Percentiles rank a stretch among this genome's conserved stretches.
These are phyloP conservation scores for Neurospora africana DNA, from an alignment of 495 filamentous ascomycete species.

Conservation along the genomic window DNA sequence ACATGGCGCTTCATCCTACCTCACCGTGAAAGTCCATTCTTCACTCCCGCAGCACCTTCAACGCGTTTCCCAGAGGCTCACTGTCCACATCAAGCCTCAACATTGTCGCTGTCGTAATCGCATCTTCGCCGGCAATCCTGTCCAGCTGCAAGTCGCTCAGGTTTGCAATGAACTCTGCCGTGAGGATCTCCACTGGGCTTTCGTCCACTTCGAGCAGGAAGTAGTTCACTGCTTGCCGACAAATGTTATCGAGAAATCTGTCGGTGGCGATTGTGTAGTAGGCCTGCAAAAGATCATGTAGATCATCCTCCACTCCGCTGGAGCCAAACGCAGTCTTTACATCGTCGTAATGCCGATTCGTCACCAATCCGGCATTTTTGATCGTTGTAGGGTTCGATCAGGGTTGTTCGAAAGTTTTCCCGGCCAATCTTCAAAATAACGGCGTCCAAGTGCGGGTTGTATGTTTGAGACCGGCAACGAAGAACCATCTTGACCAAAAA, in stretches of 20 bases:
- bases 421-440: constrained; percentile 31
- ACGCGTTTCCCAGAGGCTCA: constrained; percentile 14
- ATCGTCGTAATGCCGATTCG: background rate
- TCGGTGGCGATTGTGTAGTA: constrained; percentile 53
- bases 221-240: constrained; percentile 24
- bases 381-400: background rate
- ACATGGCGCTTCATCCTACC: background rate
- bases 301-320: constrained; percentile 33
- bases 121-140: constrained; percentile 28
- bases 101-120: constrained; percentile 10
- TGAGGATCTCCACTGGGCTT: constrained; percentile 23
- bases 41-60: constrained; percentile 11
- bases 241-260: constrained; percentile 47
- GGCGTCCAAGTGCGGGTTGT: constrained; percentile 45
- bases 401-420: constrained; percentile 6
- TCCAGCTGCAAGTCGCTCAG: constrained; percentile 23
- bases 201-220: constrained; percentile 19
- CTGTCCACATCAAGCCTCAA: constrained; percentile 17
- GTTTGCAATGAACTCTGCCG: constrained; percentile 14
- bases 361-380: background rate
- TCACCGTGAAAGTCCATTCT: background rate
- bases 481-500: constrained; percentile 43
- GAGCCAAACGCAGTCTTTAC: background rate
- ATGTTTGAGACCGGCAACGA: constrained; percentile 33
- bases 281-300: constrained; percentile 46